A percentile compares a stretch with the other conserved stretches of the same genome.
Conservation (phyloP, 352 stramenopile genomes). For the Phytophthora aleatoria region DNA sequence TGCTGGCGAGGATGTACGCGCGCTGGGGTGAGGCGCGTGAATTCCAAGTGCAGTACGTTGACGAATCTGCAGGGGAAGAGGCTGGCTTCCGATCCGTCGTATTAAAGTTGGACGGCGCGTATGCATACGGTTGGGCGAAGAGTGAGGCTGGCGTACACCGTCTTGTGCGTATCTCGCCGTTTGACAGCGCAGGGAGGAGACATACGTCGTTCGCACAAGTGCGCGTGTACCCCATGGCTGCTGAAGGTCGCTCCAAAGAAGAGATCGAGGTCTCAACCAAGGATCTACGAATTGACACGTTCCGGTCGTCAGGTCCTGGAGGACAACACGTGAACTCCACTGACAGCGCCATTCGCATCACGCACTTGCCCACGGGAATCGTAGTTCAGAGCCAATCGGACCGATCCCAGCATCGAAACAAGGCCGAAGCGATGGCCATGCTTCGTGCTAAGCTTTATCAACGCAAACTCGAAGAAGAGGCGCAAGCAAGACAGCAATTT, state of each 20-base stretch:
- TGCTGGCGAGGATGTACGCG: conserved; percentile 96
- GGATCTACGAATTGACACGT: conserved; percentile 95
- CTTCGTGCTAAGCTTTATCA: conserved; percentile 76
- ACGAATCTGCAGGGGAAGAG: conserved; percentile 84
- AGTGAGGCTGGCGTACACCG: conserved; percentile 96
- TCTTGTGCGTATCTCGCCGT: conserved; percentile 94
- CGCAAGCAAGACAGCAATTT: conserved; percentile 49
- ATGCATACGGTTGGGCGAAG: conserved; percentile 93
- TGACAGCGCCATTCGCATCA: conserved; percentile 96
- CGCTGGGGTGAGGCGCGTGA: conserved; percentile 54
- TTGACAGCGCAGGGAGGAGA: conserved; percentile 92
- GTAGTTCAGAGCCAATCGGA: conserved; percentile 95
- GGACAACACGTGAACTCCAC: conserved; percentile 98
- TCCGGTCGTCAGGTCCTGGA: conserved; percentile 91
- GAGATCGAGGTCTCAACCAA: conserved; percentile 65
- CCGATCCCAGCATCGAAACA: conserved; percentile 94
- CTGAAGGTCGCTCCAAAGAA: conserved; percentile 36
- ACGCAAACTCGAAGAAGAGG: conserved; percentile 64
- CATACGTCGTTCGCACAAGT: conserved; percentile 96
- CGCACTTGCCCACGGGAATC: conserved; percentile 94
- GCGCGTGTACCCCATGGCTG: conserved; percentile 70
- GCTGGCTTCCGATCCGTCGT: conserved; percentile 72
- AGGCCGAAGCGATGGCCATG: conserved; percentile 91
- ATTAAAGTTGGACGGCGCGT: conserved; percentile 62
- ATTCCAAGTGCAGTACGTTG: conserved; percentile 82